phyloP scores from a whole-genome alignment of 225 moss, liverwort and hornwort species.

The Physcomitrium patens region DNA sequence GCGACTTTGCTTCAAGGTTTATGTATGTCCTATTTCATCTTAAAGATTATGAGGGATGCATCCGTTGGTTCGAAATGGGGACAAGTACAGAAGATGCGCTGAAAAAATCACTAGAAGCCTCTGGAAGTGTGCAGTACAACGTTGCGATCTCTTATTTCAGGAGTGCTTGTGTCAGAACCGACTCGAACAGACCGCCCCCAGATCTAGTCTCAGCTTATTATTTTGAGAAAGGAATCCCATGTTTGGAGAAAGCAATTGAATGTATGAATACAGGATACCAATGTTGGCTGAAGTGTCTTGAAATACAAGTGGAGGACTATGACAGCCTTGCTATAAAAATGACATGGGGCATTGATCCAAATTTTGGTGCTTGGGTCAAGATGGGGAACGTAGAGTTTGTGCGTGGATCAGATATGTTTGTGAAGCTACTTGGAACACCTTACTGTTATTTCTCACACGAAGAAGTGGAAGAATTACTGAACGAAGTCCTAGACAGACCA shows the following conservation, averaged over 20 bases:
- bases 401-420: neutral
- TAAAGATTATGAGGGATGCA: conserved; percentile 12
- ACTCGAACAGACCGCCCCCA: neutral
- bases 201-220: no score
- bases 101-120: conserved; percentile 7
- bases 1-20: neutral
- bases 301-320: conserved; percentile 1
- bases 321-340: no score
- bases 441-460: neutral
- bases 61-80: neutral
- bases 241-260: no score
- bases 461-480: neutral
- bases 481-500: no score
- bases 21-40: neutral
- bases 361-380: neutral
- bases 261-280: no score
- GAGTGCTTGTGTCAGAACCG: neutral
- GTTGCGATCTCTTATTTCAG: neutral
- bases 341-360: neutral
- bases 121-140: conserved; percentile 4
- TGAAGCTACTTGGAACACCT: conserved; percentile 6
- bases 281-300: neutral
- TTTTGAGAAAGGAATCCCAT: neutral
- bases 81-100: neutral
- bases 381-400: neutral